Conservation (phyloP, 257 asterid species). For the Primulina huaijiensis region DNA sequence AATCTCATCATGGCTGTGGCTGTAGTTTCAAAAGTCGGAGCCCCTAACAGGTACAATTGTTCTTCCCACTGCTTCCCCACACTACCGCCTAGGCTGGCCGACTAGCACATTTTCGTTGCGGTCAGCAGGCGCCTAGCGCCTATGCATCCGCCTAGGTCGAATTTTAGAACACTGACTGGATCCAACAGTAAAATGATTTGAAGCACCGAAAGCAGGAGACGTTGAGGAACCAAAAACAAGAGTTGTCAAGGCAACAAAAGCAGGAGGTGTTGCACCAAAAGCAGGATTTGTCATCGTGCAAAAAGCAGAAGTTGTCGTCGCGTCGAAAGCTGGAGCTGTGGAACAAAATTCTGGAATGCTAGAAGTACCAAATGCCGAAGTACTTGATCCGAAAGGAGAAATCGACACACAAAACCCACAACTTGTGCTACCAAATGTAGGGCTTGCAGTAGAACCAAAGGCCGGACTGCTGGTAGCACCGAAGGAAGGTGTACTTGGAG, state of each 20-base stretch:
- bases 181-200: conserved; percentile 56
- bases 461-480: conserved; percentile 58
- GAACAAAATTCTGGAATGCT: conserved; percentile 64
- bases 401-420: conserved; percentile 52
- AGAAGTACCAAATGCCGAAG: too few species aligned
- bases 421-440: conserved; percentile 54
- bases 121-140: too few species aligned
- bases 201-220: conserved; percentile 45
- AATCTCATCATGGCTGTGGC: too few species aligned
- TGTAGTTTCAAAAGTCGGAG: too few species aligned
- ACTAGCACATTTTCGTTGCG: too few species aligned
- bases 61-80: too few species aligned
- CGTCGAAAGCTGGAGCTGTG: conserved; percentile 51
- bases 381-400: conserved; percentile 55
- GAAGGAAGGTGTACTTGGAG: conserved; percentile 54
- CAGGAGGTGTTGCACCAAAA: conserved; percentile 32
- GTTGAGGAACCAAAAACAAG: conserved; percentile 42
- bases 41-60: too few species aligned
- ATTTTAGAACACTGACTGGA: conserved; percentile 30
- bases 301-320: conserved; percentile 43
- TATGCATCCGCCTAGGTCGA: too few species aligned
- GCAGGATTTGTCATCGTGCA: conserved; percentile 21
- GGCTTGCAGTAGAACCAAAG: conserved; percentile 61
- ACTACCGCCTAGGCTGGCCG: too few species aligned
- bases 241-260: conserved; percentile 49